Evolutionary conservation across 768 basidiomycete genomes (phyloP).

Genomic region (Hygrophorus pudorinus): DNA sequence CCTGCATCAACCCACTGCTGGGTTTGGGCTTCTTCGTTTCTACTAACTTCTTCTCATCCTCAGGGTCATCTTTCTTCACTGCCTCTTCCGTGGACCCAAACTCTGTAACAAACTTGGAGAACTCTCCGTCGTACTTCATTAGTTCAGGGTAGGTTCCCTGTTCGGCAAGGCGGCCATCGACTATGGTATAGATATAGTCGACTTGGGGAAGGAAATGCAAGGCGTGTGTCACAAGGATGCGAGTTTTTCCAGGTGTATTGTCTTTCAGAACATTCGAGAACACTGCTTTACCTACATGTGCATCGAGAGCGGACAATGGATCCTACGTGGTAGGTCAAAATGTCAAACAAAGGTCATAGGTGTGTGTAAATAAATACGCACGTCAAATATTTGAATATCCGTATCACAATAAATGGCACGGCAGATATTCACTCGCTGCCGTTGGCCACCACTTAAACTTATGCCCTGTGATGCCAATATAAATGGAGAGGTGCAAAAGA

Average conservation of each 20-base stretch:
- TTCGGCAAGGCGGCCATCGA: conserved; percentile 71
- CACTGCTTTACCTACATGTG: conserved; percentile 81
- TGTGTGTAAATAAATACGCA: conserved; percentile 14
- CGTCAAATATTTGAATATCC: conserved; percentile 82
- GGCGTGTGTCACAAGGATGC: conserved; percentile 86
- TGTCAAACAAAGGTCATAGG: neutral
- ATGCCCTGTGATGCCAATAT: conserved; percentile 45
- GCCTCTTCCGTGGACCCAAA: conserved; percentile 65
- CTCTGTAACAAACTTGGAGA: conserved; percentile 64
- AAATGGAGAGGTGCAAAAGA: neutral
- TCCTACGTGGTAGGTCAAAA: conserved; percentile 47
- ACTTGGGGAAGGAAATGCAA: conserved; percentile 83
- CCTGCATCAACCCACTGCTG: conserved; percentile 63
- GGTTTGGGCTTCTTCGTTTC: conserved; percentile 26
- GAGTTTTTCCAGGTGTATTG: conserved; percentile 57
- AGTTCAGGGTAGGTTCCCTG: conserved; percentile 71
- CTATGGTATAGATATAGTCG: conserved; percentile 76
- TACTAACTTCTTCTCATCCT: conserved; percentile 26
- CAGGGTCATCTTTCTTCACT: conserved; percentile 25
- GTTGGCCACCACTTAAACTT: conserved; percentile 74
- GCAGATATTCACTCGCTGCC: conserved; percentile 77
- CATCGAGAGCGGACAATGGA: conserved; percentile 84
- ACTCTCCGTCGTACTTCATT: conserved; percentile 52
- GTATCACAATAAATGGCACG: conserved; percentile 81
- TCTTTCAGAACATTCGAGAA: conserved; percentile 77